Percentiles rank a stretch among this genome's conserved stretches.
Evolutionary conservation across 2,329 filamentous ascomycete species (phyloP).

Genomic region (Trichoderma gracile): DNA sequence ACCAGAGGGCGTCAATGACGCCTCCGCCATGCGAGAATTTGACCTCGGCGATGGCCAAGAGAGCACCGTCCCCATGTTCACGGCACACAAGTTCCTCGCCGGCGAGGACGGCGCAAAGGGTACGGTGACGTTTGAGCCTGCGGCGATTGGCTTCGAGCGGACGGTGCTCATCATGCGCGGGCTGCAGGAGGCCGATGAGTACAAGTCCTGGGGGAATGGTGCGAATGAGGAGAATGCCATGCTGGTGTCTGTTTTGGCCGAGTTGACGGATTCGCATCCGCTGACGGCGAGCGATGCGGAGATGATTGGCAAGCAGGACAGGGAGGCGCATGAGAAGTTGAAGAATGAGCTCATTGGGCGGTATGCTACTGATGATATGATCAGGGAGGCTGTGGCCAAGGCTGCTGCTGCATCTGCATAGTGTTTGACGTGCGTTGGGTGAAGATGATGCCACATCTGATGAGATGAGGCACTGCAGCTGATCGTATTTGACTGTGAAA

Average conservation of each 20-base stretch:
- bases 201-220: neutral
- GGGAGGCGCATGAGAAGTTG: neutral
- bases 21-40: constrained; percentile 5
- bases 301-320: constrained; percentile 14
- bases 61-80: neutral
- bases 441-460: too few relatives aligned
- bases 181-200: constrained; percentile 7
- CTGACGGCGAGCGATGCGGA: neutral
- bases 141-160: constrained; percentile 4
- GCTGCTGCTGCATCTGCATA: neutral
- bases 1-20: constrained; percentile 16
- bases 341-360: constrained; percentile 8
- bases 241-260: constrained; percentile 7
- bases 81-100: constrained; percentile 15
- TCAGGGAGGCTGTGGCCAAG: constrained; percentile 2
- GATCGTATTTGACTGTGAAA: too few relatives aligned
- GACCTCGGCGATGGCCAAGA: neutral
- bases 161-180: constrained; percentile 6
- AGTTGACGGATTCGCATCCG: constrained; percentile 1
- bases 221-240: constrained; percentile 10
- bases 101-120: constrained; percentile 2
- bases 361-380: constrained; percentile 18
- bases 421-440: too few relatives aligned
- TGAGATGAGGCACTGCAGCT: too few relatives aligned
- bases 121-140: constrained; percentile 5